Evolutionary conservation across 768 basidiomycete species (phyloP), one percentile per base, ranked within the genome.

Genomic region (Multifurca ochricompacta): DNA sequence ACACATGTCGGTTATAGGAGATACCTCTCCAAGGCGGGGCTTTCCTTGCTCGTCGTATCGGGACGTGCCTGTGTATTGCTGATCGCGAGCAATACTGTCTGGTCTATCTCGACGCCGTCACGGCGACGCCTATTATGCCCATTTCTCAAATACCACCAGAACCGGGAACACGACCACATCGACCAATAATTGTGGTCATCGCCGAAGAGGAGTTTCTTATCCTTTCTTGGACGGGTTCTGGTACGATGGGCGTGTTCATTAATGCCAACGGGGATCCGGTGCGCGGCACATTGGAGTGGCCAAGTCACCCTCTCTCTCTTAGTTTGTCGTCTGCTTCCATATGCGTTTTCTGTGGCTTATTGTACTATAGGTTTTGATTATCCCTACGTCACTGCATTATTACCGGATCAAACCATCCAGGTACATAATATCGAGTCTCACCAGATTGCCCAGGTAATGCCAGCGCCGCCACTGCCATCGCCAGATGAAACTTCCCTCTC

Each of bases 241-340:
- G 78, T 48, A 88, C 89, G 0, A 72, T 97, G 36, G 94, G 94
- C 0, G 71, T 98, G 9, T 98, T 97, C 62, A 75, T 97, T 59
- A 90, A 79, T 13, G 79, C 82, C 0, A 78, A 81, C 2, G 93
- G 91, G 0, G 92, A 95, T 67, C 91, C 94, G 4, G 84, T 91
- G 7, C 77, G 93, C 42, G 92, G 92, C 2, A 94, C 93, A 2
- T 70, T 96, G 40, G 80, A 91, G 65, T 96, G 91, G 90, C 76
- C 81, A 3, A 78, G 73, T 46, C 83, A 94, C 72, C 90, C 92
- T 0, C 70, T 81, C 21, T 77, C 82, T 18, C 71, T 91, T 34
- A 83, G 91, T 93, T 63, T 64, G 87, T 79, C 32, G 3, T 48
- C 42, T 28, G 13, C 4, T 18, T 28, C 25, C 3, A 41, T 8